Base-by-base conservation (phyloP, 78 protist genomes). In the Dictyostelium firmibasis region DNA sequence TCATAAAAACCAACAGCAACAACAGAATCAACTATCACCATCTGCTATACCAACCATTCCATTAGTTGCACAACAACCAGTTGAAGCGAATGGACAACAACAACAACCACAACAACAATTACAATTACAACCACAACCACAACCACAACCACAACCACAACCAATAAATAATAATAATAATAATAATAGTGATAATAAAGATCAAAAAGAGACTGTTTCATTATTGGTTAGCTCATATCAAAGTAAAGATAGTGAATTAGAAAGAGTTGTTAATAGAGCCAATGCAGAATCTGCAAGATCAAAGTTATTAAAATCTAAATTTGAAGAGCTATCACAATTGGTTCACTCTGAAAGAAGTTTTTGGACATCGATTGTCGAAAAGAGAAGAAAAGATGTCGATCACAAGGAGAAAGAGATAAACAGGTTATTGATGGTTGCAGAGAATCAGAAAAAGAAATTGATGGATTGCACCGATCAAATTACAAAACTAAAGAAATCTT, bases 201-300 rank as follows among this genome's bases (percentile, higher is more conserved):
- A 69, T 44, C 27, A 75, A 33, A 27, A 33, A 23, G 92, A 76
- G 14, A 44, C 94, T 1, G 94, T 89, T 7, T 81, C 87, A 31
- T 11, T 50, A 14, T 25, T 89, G 6, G 87, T 89, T 20, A 44
- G 67, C 13, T 89, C 94, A 0, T 89, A 31, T 69, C 94, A 89
- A 0, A 81, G 7, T n/a, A 89, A 89, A 57, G 94, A 89, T 81
- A 85, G 38, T 27, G 94, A 89, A 47, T 50, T 89, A 6, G 94
- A 89, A 69, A 27, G 94, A 31, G 94, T 89, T 31, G 11, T 57
- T 33, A 64, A 50, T 20, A 53, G 94, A 35, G 85, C 88, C 6
- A 38, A 83, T 6, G 25, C 60, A 7, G 88, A 89, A 23, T 64
- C 82, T 3, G 43, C 74, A 41, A 89, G 77, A 70, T 69, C 81